These are phyloP conservation scores for Nephelium lappaceum DNA, from an alignment of 345 rosid species.

Conservation along the genomic window DNA sequence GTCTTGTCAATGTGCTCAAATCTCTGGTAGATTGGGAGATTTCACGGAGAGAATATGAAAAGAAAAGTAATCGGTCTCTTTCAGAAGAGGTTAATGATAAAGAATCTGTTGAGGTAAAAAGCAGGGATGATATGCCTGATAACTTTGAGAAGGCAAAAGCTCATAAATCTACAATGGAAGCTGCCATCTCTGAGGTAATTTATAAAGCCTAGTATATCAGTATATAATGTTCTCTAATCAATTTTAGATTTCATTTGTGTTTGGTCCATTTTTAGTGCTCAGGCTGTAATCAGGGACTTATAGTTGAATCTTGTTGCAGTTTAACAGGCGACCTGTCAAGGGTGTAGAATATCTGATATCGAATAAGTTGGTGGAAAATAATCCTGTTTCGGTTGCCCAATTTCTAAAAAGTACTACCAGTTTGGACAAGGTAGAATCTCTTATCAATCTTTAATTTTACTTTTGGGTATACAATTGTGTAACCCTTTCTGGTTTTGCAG, in stretches of 20 bases:
- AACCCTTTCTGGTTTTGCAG: slow-evolving; percentile 56
- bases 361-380: slow-evolving; percentile 79
- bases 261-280: slow-evolving; percentile 3
- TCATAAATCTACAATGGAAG: slow-evolving; percentile 93
- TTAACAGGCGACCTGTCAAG: slow-evolving; percentile 81
- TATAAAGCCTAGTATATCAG: slow-evolving; percentile 4
- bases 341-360: slow-evolving; percentile 76
- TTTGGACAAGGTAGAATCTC: slow-evolving; percentile 74
- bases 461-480: slow-evolving; percentile 27
- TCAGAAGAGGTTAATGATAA: slow-evolving; percentile 43
- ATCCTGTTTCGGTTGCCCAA: slow-evolving; percentile 82
- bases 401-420: slow-evolving; percentile 73
- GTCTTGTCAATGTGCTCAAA: slow-evolving; percentile 86
- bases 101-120: slow-evolving; percentile 54
- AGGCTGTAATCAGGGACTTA: slow-evolving; percentile 19
- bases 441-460: slow-evolving; percentile 17
- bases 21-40: slow-evolving; percentile 97
- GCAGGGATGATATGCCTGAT: slow-evolving; percentile 71
- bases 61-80: slow-evolving; percentile 43
- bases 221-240: neutral
- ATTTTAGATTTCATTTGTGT: neutral
- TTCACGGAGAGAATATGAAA: slow-evolving; percentile 49
- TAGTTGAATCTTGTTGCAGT: slow-evolving; percentile 56
- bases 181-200: slow-evolving; percentile 83
- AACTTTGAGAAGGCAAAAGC: slow-evolving; percentile 96